A percentile compares a stretch with the other conserved stretches of the same genome.
phyloP scores from a whole-genome alignment of 2,329 filamentous ascomycete species.

The Tolypocladium pustulatum region DNA sequence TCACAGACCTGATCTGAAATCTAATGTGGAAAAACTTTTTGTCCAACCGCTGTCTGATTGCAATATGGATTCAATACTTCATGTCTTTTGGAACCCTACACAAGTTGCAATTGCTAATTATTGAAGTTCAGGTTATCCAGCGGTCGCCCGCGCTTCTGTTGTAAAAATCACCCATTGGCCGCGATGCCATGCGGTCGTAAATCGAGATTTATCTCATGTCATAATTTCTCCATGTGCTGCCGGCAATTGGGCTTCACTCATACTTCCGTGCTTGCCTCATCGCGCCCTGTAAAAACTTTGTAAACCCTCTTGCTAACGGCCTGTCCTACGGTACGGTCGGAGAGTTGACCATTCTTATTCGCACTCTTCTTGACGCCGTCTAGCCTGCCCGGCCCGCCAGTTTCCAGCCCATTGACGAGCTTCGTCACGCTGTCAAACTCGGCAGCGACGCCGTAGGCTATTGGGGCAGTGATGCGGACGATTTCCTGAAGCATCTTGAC shows the following conservation, averaged over 20 bases:
- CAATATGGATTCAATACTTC: not conserved
- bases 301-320: slow-evolving; percentile 48
- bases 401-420: slow-evolving; percentile 48
- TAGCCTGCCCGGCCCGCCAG: slow-evolving; percentile 48
- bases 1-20: slow-evolving; percentile 82
- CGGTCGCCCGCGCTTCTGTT: not conserved
- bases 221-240: not conserved
- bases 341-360: slow-evolving; percentile 45
- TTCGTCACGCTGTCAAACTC: slow-evolving; percentile 48
- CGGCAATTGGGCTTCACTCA: slow-evolving; percentile 14
- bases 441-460: slow-evolving; percentile 58
- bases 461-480: slow-evolving; percentile 56
- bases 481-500: slow-evolving; percentile 69
- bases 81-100: not conserved
- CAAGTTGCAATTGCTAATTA: slow-evolving; percentile 1
- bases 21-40: slow-evolving; percentile 57
- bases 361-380: slow-evolving; percentile 48
- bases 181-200: not conserved
- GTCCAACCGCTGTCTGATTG: slow-evolving; percentile 76
- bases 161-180: not conserved
- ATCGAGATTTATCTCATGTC: not conserved
- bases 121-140: not conserved
- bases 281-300: slow-evolving; percentile 48
- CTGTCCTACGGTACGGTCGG: slow-evolving; percentile 44
- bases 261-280: slow-evolving; percentile 45